Evolutionary conservation across 257 asterid species (phyloP).

Genomic region (Lycium barbarum): DNA sequence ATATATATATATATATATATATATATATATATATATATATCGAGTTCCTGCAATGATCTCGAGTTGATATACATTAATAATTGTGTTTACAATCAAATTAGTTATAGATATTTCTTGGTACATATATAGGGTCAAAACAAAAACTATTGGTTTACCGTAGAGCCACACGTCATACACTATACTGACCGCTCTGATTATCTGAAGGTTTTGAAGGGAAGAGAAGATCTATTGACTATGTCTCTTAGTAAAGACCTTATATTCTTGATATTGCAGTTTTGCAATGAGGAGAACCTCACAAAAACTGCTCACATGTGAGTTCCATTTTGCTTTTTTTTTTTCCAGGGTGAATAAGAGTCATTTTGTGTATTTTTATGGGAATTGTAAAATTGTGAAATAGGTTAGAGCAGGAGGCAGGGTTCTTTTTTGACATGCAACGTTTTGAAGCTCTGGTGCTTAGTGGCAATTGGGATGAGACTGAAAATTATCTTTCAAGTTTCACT

Average conservation of each 20-base stretch:
- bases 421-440: conserved; percentile 64
- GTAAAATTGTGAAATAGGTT: conserved; percentile 50
- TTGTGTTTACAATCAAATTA: neutral
- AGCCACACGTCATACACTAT: neutral
- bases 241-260: conserved; percentile 63
- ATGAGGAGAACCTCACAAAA: conserved; percentile 66
- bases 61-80: neutral
- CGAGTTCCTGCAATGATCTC: too few species aligned
- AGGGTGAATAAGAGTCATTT: neutral
- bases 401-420: conserved; percentile 72
- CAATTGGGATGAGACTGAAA: conserved; percentile 64
- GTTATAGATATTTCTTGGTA: too few species aligned
- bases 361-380: neutral
- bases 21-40: too few species aligned
- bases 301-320: conserved; percentile 72
- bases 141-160: neutral
- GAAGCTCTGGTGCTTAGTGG: conserved; percentile 61
- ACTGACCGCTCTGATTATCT: neutral
- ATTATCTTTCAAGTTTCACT: conserved; percentile 64
- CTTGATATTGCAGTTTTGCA: conserved; percentile 73
- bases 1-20: too few species aligned
- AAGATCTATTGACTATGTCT: conserved; percentile 40
- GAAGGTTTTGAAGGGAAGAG: conserved; percentile 32
- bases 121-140: neutral
- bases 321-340: neutral